Base-by-base conservation (phyloP, 768 basidiomycete species). In the Phaffia tasmanica region DNA sequence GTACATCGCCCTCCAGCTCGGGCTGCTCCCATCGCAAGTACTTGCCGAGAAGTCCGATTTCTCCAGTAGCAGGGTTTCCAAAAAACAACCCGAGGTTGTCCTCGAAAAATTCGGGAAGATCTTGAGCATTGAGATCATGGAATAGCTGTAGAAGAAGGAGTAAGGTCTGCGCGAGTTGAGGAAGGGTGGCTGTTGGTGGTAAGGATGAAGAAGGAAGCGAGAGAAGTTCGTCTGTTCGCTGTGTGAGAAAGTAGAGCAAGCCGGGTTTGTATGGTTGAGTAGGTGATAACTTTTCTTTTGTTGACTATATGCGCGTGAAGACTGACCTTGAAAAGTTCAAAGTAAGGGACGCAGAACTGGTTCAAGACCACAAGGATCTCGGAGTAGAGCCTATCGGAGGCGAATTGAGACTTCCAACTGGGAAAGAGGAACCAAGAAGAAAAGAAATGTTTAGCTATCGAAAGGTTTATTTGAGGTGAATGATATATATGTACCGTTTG, bases 51-150 rank as follows among this genome's bases (percentile, higher is more conserved):
- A 84, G 85, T 15, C 78, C 79, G 18, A 73, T 72, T 16, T 72
- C 70, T 1, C 88, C 88, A 2, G 76, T 78, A 0, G 78, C 78
- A 1, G 65, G 65, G 29, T 70, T 70, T 3, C 81, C 85, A 76
- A 97, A 95, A 75, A 94, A 95, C 68, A 86, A 83, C 23, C 81
- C 79, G 67, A 92, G 84, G 30, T 84, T 79, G 72, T 98, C 95
- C 74, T 99, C 95, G 72, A 99, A 85, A 70, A 85, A 86, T 18
- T 91, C 90, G 4, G 93, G 95, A 21, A 98, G 80, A 77, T 99
- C 95, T 70, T 98, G 94, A 71, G 88, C 88, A 1, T 87, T 91
- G 70, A 99, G 83, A 76, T 98, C 95, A 72, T 92, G 87, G 79
- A 86, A 98, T 29, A 98, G 83, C 47, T 93, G 88, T 21, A 87